These are phyloP conservation scores for Picea abies DNA, from an alignment of 83 land plant genomes.

Conservation along the genomic window DNA sequence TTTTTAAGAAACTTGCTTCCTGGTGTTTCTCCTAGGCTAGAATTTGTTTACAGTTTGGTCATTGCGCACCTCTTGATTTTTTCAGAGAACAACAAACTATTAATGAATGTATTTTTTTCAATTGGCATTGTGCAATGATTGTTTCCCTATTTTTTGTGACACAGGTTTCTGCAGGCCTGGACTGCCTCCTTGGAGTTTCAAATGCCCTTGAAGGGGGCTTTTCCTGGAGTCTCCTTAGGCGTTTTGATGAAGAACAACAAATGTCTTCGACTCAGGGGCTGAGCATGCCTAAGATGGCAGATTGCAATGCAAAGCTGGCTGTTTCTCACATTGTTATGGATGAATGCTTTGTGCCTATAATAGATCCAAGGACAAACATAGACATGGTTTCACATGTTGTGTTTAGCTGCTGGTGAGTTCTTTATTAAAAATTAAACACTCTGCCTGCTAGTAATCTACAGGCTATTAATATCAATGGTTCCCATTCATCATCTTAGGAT, in stretches of 20 bases:
- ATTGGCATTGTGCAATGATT: background rate
- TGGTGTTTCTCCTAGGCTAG: background rate
- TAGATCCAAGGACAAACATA: conserved; percentile 28
- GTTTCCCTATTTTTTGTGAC: background rate
- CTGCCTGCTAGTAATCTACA: background rate
- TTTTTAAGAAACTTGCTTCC: background rate
- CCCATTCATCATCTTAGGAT: no score
- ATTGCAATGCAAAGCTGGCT: conserved; percentile 39
- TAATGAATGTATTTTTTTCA: no score
- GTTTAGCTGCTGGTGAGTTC: conserved; percentile 71
- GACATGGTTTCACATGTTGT: conserved; percentile 31
- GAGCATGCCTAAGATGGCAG: background rate
- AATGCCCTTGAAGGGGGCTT: conserved; percentile 58
- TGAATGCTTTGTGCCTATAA: conserved; percentile 29
- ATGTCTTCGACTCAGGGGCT: background rate
- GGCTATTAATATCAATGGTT: background rate
- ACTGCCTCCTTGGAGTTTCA: conserved; percentile 52
- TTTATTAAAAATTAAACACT: background rate
- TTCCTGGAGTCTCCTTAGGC: conserved; percentile 58
- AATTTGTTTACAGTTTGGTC: background rate
- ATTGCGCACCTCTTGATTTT: no score
- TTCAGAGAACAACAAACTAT: no score
- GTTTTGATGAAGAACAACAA: conserved; percentile 37
- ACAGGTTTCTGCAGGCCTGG: conserved; percentile 57
- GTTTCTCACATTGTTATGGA: conserved; percentile 30